These are phyloP conservation scores for Leccinum solheimii DNA, from an alignment of 1,284 basidiomycete species.

Conservation along the genomic window DNA sequence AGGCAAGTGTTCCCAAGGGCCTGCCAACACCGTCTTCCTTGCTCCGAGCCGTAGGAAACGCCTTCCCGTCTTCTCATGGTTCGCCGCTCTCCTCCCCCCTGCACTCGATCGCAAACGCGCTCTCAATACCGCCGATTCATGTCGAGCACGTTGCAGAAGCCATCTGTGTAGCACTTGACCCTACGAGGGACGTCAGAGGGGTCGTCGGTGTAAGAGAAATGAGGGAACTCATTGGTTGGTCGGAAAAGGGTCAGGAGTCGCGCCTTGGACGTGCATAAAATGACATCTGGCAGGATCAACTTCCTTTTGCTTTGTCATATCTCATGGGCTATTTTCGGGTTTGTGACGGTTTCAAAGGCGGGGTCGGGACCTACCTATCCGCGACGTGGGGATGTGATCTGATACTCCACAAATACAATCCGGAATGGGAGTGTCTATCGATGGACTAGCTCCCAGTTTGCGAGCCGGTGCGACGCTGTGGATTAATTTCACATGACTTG, in stretches of 20 bases:
- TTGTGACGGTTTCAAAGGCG: constrained; percentile 21
- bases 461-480: constrained; percentile 14
- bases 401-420: constrained; percentile 10
- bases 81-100: constrained; percentile 46
- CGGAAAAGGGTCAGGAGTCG: constrained; percentile 34
- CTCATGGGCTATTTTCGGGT: constrained; percentile 21
- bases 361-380: constrained; percentile 19
- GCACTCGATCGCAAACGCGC: constrained; percentile 72
- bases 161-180: constrained; percentile 59
- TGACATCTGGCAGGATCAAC: constrained; percentile 4
- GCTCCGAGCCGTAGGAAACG: constrained; percentile 50
- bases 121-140: constrained; percentile 87
- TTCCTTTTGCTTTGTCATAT: constrained; percentile 6
- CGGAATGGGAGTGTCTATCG: constrained; percentile 8
- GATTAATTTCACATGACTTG: not conserved
- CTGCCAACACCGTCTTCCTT: constrained; percentile 67
- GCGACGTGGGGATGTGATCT: constrained; percentile 23
- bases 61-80: constrained; percentile 32
- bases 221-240: constrained; percentile 72
- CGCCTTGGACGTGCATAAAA: constrained; percentile 18
- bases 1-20: constrained; percentile 51
- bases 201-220: constrained; percentile 77
- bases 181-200: constrained; percentile 54
- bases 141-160: constrained; percentile 95
- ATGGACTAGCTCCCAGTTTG: constrained; percentile 6